Evolutionary conservation across 2,329 filamentous ascomycete genomes (phyloP), one percentile per base, ranked within the genome.

Genomic region (Cladophialophora yegresii): DNA sequence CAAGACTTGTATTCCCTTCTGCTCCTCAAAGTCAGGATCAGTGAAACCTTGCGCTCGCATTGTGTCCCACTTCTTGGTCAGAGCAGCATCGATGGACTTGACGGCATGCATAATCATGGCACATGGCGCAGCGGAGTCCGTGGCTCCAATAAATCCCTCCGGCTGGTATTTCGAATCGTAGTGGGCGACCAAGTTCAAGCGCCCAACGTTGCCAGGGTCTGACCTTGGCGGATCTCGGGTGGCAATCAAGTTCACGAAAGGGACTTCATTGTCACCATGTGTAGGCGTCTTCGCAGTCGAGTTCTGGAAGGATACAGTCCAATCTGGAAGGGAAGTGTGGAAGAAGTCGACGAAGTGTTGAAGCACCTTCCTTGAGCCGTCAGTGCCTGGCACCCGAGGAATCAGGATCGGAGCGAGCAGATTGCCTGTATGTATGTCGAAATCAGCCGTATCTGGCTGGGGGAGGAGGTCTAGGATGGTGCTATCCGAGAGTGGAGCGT

Each of bases 71-170:
- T 93, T 96, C 74, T 83, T 84, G 32, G 88, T 90, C 74, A 98
- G 78, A 2, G 90, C 91, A 1, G 80, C 83, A 72, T 98, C 93
- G 53, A 99, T 85, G 68, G 87, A 90, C 69, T 88, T 83, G 67
- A 93, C 91, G 12, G 89, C 87, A 75, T 96, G 91, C 85, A 99
- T 84, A 64, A 99, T 82, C 83, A 98, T 92, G 0, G 95, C 95
- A 76, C 93, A 98, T 9, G 95, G 93, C 20, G 91, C 95, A 1
- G 95, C 95, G 72, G 92, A 96, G 74, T 99, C 95, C 13, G 87
- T 96, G 0, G 93, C 95, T 0, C 95, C 95, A 64, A 99, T 90
- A 75, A 99, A 99, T 0, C 92, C 93, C 66, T 87, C 80, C 0
- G 93, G 93, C 28, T 81, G 82, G 63, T 89, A 83, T 77, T 96